Evolutionary conservation across 108 stramenopile genomes (phyloP).

Genomic region (Skeletonema costatum): DNA sequence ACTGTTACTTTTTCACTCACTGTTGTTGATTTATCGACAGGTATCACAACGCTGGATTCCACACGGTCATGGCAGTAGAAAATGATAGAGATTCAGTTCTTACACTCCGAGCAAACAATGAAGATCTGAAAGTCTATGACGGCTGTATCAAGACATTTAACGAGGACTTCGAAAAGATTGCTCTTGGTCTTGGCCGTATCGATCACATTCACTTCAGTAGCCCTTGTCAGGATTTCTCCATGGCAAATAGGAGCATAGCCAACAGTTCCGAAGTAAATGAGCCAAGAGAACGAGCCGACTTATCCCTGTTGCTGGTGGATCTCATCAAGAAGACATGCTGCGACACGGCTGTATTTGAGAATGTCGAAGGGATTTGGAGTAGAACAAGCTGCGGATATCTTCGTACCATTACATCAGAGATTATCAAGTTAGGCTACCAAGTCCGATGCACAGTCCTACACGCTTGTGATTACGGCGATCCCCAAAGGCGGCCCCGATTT

Average conservation of each 20-base stretch:
- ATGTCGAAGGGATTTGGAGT: constrained; percentile 45
- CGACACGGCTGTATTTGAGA: constrained; percentile 48
- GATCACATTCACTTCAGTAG: constrained; percentile 43
- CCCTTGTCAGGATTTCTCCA: constrained; percentile 55
- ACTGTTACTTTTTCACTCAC: no score
- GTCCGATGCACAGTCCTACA: constrained; percentile 18
- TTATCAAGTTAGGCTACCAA: constrained; percentile 43
- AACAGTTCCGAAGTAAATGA: no score
- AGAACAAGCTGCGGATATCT: constrained; percentile 26
- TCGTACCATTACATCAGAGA: constrained; percentile 23
- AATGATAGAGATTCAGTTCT: constrained; percentile 30
- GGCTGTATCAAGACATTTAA: constrained; percentile 30
- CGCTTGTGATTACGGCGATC: constrained; percentile 54
- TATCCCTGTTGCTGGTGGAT: constrained; percentile 45
- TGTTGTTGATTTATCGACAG: no score
- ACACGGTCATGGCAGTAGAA: constrained; percentile 40
- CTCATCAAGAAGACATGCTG: constrained; percentile 17
- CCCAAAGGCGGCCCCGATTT: constrained; percentile 46
- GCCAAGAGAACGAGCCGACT: constrained; percentile 33
- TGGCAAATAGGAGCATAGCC: constrained; percentile 31
- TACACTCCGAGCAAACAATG: constrained; percentile 37
- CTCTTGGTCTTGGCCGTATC: constrained; percentile 21
- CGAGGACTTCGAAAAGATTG: constrained; percentile 11
- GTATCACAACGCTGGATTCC: constrained; percentile 34
- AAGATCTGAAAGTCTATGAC: constrained; percentile 9